Percentiles rank a stretch among this genome's conserved stretches.
These are phyloP conservation scores for Cladosporium sp. DNA, from an alignment of 2,329 filamentous ascomycete genomes.

Conservation along the genomic window DNA sequence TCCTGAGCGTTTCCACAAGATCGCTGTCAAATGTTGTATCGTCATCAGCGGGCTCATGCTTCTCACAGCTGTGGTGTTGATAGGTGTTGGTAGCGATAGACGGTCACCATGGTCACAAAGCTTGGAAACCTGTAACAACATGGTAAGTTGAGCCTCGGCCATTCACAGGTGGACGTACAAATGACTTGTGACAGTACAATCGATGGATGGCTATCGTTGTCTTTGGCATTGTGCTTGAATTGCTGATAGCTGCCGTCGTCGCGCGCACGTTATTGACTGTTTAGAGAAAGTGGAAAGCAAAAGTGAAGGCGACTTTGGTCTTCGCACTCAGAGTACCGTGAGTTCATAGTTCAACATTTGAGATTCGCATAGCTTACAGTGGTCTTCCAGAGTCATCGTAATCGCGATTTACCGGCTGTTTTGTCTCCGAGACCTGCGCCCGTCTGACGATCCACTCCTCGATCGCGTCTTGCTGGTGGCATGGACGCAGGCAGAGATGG, in stretches of 20 bases:
- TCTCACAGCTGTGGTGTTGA: not conserved
- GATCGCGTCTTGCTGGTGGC: not conserved
- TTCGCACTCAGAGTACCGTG: conserved; percentile 3
- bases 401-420: not conserved
- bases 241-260: not conserved
- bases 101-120: not conserved
- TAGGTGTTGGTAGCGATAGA: not conserved
- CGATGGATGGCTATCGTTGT: not conserved
- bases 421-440: not conserved
- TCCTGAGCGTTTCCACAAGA: not conserved
- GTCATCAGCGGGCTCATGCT: not conserved
- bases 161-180: not conserved
- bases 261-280: not conserved
- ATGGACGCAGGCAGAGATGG: conserved; percentile 7
- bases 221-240: conserved; percentile 1
- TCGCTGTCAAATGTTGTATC: not conserved
- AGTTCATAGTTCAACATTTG: not conserved
- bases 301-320: conserved; percentile 1
- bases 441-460: not conserved
- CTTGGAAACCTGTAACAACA: not conserved
- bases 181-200: not conserved
- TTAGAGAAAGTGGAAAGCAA: conserved; percentile 1
- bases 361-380: not conserved
- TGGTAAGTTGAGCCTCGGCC: not conserved
- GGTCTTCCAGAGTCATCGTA: not conserved